phyloP scores from a whole-genome alignment of 2,329 filamentous ascomycete genomes.

The Ophiostoma sp. region DNA sequence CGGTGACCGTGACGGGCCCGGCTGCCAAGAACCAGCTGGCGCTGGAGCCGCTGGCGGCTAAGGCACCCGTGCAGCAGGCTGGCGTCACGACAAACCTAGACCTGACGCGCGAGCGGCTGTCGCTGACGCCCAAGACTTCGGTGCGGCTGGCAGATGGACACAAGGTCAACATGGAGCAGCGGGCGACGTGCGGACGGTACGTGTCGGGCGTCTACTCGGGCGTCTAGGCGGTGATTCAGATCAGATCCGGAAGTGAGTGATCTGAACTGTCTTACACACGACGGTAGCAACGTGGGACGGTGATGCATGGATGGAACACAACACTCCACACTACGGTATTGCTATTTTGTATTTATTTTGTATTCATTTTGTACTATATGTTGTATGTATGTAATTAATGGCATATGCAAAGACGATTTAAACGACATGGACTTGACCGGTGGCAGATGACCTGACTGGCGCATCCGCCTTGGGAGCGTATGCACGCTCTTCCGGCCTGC shows the following conservation, averaged over 20 bases:
- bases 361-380: neutral
- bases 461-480: neutral
- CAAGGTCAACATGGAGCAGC: constrained; percentile 74
- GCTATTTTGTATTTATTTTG: neutral
- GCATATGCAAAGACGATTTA: neutral
- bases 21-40: neutral
- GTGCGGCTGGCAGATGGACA: constrained; percentile 62
- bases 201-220: constrained; percentile 77
- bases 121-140: constrained; percentile 71
- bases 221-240: neutral
- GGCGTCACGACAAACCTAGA: constrained; percentile 30
- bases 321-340: neutral
- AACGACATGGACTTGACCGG: neutral
- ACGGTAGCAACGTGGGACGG: neutral
- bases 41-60: neutral
- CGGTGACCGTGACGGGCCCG: neutral
- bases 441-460: neutral
- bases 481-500: neutral
- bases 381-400: neutral
- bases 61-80: neutral
- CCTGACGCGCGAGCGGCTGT: constrained; percentile 59
- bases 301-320: neutral
- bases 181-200: constrained; percentile 76
- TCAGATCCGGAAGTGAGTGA: neutral
- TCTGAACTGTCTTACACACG: too few relatives aligned